Evolutionary conservation across 495 filamentous ascomycete genomes (phyloP).

Genomic region (Diplogelasinospora grovesii): DNA sequence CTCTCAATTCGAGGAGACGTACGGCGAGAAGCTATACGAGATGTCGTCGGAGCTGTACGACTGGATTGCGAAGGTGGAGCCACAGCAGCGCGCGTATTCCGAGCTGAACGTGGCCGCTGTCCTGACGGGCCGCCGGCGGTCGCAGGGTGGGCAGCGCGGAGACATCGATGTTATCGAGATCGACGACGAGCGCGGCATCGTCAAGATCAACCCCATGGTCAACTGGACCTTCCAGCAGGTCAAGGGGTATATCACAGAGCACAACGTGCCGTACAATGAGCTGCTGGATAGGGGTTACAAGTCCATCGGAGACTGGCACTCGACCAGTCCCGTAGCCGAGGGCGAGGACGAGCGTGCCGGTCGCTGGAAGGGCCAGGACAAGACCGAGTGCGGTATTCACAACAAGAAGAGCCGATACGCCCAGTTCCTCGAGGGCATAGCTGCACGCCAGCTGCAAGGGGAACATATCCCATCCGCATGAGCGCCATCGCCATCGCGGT

Average conservation of each 20-base stretch:
- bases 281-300: constrained; percentile 91
- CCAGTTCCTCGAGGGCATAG: constrained; percentile 68
- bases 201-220: constrained; percentile 98
- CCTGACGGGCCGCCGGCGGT: constrained; percentile 86
- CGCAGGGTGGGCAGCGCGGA: constrained; percentile 89
- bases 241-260: constrained; percentile 71
- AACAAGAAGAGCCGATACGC: constrained; percentile 92
- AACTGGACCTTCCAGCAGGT: constrained; percentile 94
- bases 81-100: constrained; percentile 83
- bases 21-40: constrained; percentile 83
- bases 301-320: constrained; percentile 96
- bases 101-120: constrained; percentile 87
- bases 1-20: constrained; percentile 69
- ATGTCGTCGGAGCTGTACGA: constrained; percentile 84
- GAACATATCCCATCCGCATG: no score
- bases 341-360: constrained; percentile 96
- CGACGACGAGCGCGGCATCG: constrained; percentile 74
- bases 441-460: constrained; percentile 51
- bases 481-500: no score
- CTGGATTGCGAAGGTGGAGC: constrained; percentile 96
- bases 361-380: constrained; percentile 88
- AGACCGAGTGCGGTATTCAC: constrained; percentile 98
- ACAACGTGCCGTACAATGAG: constrained; percentile 90
- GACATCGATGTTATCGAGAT: constrained; percentile 84
- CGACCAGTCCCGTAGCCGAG: constrained; percentile 80